Evolutionary conservation across 1,139 yeast species (phyloP).

Genomic region (Blastobotrys persicus): DNA sequence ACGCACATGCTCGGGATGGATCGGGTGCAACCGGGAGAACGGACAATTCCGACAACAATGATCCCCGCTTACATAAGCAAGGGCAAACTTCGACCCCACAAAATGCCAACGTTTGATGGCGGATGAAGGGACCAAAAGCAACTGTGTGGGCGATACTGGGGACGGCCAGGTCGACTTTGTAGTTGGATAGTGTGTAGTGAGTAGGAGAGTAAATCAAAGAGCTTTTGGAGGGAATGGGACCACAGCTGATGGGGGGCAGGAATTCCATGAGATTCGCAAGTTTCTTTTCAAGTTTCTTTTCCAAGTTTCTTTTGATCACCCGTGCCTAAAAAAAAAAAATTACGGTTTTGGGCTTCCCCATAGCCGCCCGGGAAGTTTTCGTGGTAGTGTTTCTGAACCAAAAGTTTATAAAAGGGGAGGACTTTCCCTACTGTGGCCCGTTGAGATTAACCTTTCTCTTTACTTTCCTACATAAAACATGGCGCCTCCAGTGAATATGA

Average conservation of each 20-base stretch:
- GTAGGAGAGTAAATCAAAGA: too few relatives aligned
- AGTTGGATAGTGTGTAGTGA: too few relatives aligned
- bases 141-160: too few relatives aligned
- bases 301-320: constrained; percentile 17
- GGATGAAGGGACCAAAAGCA: too few relatives aligned
- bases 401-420: neutral
- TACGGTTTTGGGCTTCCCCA: neutral
- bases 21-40: neutral
- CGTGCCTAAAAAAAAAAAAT: too few relatives aligned
- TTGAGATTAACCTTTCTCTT: neutral
- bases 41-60: neutral
- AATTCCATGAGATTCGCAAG: too few relatives aligned
- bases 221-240: too few relatives aligned
- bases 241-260: too few relatives aligned
- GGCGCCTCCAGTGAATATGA: constrained; percentile 41
- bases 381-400: neutral
- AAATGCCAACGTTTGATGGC: neutral
- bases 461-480: constrained; percentile 21
- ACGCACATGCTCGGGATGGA: neutral
- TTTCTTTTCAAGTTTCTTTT: constrained; percentile 42
- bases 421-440: too few relatives aligned
- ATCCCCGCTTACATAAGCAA: too few relatives aligned
- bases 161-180: too few relatives aligned
- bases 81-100: neutral
- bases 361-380: neutral